These are phyloP conservation scores for Carex littledalei DNA, from an alignment of 176 grass and related monocot species.

Conservation along the genomic window DNA sequence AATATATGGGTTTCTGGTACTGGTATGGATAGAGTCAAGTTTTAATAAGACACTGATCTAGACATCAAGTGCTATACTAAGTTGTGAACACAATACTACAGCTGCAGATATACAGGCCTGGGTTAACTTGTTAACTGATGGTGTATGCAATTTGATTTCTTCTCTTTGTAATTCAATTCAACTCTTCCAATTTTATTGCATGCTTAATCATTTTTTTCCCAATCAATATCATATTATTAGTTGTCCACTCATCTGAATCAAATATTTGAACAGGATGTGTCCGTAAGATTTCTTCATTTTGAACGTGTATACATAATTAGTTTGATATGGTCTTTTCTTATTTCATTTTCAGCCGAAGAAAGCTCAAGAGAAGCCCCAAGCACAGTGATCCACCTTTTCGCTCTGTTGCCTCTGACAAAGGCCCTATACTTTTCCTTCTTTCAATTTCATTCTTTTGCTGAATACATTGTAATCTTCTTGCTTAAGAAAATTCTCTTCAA, in stretches of 20 bases:
- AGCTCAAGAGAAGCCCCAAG: constrained; percentile 70
- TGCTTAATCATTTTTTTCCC: not conserved
- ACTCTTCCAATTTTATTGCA: not conserved
- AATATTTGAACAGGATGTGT: not conserved
- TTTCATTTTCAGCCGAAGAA: constrained; percentile 64
- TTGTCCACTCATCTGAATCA: not conserved
- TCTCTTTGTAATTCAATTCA: not conserved
- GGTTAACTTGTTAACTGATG: not conserved
- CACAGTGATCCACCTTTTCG: constrained; percentile 12
- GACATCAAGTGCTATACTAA: constrained; percentile 3
- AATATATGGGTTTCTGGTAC: not conserved
- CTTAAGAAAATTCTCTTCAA: not conserved
- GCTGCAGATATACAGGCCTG: not conserved
- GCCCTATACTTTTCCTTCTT: not conserved
- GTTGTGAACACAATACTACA: not conserved
- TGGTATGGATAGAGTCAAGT: not conserved
- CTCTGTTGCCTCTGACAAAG: not conserved
- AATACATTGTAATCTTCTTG: constrained; percentile 8
- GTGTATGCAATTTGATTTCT: not conserved
- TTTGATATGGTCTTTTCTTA: not conserved
- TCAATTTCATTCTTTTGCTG: not conserved
- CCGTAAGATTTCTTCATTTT: not conserved
- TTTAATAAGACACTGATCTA: not conserved
- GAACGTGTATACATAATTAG: not conserved
- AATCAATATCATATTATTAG: not conserved